Evolutionary conservation across 805 yeast genomes (phyloP).

Genomic region (Hyphopichia homilentoma): DNA sequence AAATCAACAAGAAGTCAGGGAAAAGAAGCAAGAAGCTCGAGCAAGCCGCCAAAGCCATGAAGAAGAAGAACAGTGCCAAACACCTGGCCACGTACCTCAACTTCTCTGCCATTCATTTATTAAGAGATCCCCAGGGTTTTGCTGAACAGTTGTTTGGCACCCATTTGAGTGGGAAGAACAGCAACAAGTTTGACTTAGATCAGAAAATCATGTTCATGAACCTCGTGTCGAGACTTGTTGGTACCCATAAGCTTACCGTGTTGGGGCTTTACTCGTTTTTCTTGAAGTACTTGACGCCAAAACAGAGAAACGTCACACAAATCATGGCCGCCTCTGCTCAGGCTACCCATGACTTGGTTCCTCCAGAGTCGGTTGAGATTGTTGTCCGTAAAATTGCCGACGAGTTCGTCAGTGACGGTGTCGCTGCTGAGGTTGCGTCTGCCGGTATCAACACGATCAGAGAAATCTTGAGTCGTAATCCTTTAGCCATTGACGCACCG

Average conservation of each 20-base stretch:
- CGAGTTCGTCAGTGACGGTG: slow-evolving; percentile 98
- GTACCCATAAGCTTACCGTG: slow-evolving; percentile 90
- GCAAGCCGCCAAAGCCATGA: slow-evolving; percentile 62
- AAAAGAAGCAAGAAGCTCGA: slow-evolving; percentile 81
- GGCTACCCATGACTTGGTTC: slow-evolving; percentile 93
- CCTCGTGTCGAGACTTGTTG: slow-evolving; percentile 81
- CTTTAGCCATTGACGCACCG: slow-evolving; percentile 86
- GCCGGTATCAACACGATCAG: slow-evolving; percentile 96
- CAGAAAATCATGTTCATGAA: slow-evolving; percentile 88
- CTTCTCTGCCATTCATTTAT: slow-evolving; percentile 89
- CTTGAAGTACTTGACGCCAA: slow-evolving; percentile 87
- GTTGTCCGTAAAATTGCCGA: slow-evolving; percentile 91
- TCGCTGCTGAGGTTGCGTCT: slow-evolving; percentile 94
- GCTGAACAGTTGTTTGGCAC: slow-evolving; percentile 77
- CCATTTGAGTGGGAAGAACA: slow-evolving; percentile 67
- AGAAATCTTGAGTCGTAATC: slow-evolving; percentile 90
- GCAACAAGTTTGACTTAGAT: slow-evolving; percentile 73
- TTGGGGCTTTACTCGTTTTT: slow-evolving; percentile 87
- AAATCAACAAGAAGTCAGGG: slow-evolving; percentile 75
- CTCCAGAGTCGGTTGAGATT: slow-evolving; percentile 83
- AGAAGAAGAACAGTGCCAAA: slow-evolving; percentile 56
- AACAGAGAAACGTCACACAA: slow-evolving; percentile 91
- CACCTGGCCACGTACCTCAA: slow-evolving; percentile 69
- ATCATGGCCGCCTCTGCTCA: slow-evolving; percentile 97
- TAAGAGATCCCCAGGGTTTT: slow-evolving; percentile 97